phyloP scores from a whole-genome alignment of 1,139 yeast genomes.

The Kurtzmaniella quercitrusa region DNA sequence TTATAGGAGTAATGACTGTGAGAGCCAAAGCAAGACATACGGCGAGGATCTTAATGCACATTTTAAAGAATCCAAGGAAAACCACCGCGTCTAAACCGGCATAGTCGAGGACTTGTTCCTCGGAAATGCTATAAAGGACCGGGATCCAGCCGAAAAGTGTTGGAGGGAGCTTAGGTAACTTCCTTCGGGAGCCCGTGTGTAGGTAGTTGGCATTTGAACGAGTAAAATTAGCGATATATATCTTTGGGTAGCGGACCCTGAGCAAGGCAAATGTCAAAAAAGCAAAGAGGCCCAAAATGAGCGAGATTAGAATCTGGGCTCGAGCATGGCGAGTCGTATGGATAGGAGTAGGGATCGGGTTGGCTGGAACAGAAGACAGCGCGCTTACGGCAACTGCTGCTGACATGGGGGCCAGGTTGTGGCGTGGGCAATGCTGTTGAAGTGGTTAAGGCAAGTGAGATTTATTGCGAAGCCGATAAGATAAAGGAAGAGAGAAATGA shows the following conservation, averaged over 20 bases:
- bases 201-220: slow-evolving; percentile 38
- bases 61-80: slow-evolving; percentile 72
- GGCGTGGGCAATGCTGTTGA: neutral
- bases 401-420: neutral
- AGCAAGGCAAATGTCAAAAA: slow-evolving; percentile 60
- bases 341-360: slow-evolving; percentile 7
- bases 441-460: no score
- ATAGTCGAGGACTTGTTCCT: slow-evolving; percentile 73
- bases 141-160: slow-evolving; percentile 80
- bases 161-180: slow-evolving; percentile 33
- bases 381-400: neutral
- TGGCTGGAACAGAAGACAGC: neutral
- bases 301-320: slow-evolving; percentile 59
- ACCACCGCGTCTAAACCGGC: slow-evolving; percentile 96
- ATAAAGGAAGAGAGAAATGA: no score
- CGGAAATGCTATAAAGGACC: slow-evolving; percentile 59
- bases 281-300: slow-evolving; percentile 60
- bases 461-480: no score
- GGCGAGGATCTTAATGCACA: slow-evolving; percentile 63
- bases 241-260: slow-evolving; percentile 62
- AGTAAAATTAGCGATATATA: slow-evolving; percentile 60
- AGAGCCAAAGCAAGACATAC: slow-evolving; percentile 61
- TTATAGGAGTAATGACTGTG: slow-evolving; percentile 65
- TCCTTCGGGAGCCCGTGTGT: slow-evolving; percentile 40
- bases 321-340: slow-evolving; percentile 32